Base-by-base conservation (phyloP, 1,139 yeast genomes). In the Geotrichum siamense region DNA sequence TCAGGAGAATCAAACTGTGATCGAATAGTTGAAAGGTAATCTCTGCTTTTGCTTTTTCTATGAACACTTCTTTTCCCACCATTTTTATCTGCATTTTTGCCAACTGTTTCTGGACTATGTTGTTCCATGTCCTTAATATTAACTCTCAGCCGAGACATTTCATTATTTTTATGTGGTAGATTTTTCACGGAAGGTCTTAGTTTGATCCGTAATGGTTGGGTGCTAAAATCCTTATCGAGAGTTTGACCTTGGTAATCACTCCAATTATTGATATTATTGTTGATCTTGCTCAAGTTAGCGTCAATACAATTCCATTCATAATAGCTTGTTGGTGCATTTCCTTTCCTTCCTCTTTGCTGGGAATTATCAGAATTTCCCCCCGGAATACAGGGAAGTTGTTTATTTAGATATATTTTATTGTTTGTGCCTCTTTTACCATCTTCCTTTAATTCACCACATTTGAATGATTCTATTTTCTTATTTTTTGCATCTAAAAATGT, bases 221-320 rank as follows among this genome's bases (percentile, higher is more conserved):
- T 6, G 26, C 10, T 23, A 8, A 8, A 6, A 23, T 8, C 26
- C 6, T 6, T 8, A 23, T 30, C 37, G n/a, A n/a, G n/a, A n/a
- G n/a, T n/a, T n/a, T n/a, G n/a, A n/a, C n/a, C n/a, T n/a, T n/a
- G n/a, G 19, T 46, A 36, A 19, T 43, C 35, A 10, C 16, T 22
- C 51, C 53, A 45, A 20, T 44, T 42, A 21, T 47, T 36, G 42
- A 54, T 48, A 12, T 51, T 47, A 10, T 44, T 40, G 19, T 44
- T 41, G 35, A 54, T 47, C 9, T 17, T 35, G 36, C 49, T 50
- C 13, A 55, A 39, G 39, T 53, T 54, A 13, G 56, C 48, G 19
- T 47, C 43, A 28, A 54, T 53, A 16, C 44, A 47, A 25, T 53
- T 54, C 58, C 58, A 54, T 20, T 54, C 53, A 41, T 54, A 54